Percentiles rank a stretch among this genome's conserved stretches.
phyloP scores from a whole-genome alignment of 2,329 filamentous ascomycete species.

The Cercospora sp. region DNA sequence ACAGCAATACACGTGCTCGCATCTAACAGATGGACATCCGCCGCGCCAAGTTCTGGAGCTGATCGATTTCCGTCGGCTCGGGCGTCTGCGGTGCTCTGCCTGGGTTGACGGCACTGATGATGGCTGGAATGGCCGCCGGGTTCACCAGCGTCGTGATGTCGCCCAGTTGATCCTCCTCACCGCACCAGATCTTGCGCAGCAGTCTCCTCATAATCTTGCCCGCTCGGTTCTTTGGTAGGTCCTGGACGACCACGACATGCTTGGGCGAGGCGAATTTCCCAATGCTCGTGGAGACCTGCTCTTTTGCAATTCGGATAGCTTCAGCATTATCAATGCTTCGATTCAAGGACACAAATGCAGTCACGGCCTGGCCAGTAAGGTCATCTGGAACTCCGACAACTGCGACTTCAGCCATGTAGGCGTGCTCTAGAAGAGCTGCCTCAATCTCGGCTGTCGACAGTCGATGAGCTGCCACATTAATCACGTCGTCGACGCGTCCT shows the following conservation, averaged over 20 bases:
- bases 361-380: background rate
- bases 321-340: conserved; percentile 72
- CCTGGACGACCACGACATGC: background rate
- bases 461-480: background rate
- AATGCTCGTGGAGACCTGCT: background rate
- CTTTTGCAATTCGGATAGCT: background rate
- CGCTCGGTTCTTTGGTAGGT: background rate
- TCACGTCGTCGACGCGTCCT: background rate
- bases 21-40: background rate
- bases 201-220: background rate
- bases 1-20: background rate
- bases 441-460: background rate
- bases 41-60: background rate
- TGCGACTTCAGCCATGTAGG: background rate
- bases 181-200: background rate
- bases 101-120: background rate
- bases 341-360: conserved; percentile 51
- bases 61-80: background rate
- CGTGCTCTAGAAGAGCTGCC: background rate
- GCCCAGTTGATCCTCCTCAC: background rate
- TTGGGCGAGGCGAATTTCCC: background rate
- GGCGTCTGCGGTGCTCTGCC: background rate
- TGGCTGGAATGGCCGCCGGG: background rate
- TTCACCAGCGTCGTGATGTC: background rate
- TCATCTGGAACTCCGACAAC: background rate